Evolutionary conservation across 176 grass and related monocot genomes (phyloP).

Genomic region (Carex kokanica): DNA sequence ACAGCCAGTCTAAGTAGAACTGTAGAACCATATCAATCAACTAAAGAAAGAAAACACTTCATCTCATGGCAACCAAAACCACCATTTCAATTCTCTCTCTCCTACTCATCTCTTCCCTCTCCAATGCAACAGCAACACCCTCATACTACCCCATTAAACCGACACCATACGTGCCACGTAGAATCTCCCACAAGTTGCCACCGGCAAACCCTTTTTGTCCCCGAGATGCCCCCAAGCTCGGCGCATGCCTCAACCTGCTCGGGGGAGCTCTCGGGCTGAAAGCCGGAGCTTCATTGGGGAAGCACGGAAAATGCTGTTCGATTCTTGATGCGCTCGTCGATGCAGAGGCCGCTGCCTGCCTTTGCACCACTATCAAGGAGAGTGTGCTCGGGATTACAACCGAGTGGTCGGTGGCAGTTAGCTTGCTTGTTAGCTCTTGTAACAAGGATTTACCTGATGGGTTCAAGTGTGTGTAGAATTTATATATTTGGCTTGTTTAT

Average conservation of each 20-base stretch:
- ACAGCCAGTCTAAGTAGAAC: neutral
- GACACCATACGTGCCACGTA: slow-evolving; percentile 2
- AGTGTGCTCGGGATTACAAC: slow-evolving; percentile 50
- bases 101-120: neutral
- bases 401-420: slow-evolving; percentile 64
- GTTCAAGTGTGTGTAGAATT: slow-evolving; percentile 61
- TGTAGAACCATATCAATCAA: neutral
- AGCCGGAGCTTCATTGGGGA: slow-evolving; percentile 14
- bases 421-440: slow-evolving; percentile 66
- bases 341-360: slow-evolving; percentile 63
- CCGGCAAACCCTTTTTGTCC: slow-evolving; percentile 60
- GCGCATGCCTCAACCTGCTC: slow-evolving; percentile 47
- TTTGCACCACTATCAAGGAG: slow-evolving; percentile 80
- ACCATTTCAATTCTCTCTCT: neutral
- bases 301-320: slow-evolving; percentile 53
- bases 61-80: slow-evolving; percentile 17
- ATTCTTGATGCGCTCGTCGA: slow-evolving; percentile 37
- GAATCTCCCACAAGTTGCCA: neutral
- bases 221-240: slow-evolving; percentile 59
- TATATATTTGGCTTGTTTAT: neutral
- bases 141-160: neutral
- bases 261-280: slow-evolving; percentile 18
- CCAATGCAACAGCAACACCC: neutral
- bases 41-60: neutral
- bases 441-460: slow-evolving; percentile 61